These are phyloP conservation scores for Russula lepida DNA, from an alignment of 768 basidiomycete species.

Conservation along the genomic window DNA sequence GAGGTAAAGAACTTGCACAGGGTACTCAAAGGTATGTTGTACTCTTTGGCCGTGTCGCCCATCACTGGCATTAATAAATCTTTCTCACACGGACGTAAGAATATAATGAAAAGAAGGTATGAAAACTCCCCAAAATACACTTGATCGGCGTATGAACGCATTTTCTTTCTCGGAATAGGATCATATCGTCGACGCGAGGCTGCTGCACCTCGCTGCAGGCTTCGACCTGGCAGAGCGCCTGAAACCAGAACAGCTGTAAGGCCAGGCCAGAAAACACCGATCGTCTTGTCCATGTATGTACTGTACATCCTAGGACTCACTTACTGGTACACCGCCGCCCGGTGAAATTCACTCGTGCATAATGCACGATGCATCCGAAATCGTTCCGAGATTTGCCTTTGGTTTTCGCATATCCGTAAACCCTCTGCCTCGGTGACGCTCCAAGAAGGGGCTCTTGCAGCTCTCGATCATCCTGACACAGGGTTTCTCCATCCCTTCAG, in stretches of 20 bases:
- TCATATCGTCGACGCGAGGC: constrained; percentile 62
- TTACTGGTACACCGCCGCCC: constrained; percentile 1
- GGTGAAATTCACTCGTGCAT: constrained; percentile 1
- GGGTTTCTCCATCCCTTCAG: background rate
- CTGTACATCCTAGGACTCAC: background rate
- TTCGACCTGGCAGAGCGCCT: constrained; percentile 47
- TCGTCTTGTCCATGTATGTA: background rate
- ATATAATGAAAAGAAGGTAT: constrained; percentile 56
- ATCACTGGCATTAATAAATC: background rate
- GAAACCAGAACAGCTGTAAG: background rate
- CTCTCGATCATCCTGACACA: background rate
- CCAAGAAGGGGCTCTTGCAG: background rate
- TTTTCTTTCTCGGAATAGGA: constrained; percentile 24
- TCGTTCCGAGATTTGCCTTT: background rate
- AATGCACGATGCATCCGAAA: constrained; percentile 10
- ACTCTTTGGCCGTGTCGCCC: background rate
- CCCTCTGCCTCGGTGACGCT: constrained; percentile 14
- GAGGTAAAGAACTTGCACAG: constrained; percentile 54
- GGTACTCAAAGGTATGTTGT: constrained; percentile 51
- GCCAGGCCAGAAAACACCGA: background rate
- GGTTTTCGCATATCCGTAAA: background rate
- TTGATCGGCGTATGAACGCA: background rate
- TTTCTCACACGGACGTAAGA: constrained; percentile 34
- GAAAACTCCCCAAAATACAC: background rate
- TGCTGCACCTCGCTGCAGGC: constrained; percentile 69